Conservation (phyloP, 2,329 filamentous ascomycete species). For the Parafenestella ontariensis region DNA sequence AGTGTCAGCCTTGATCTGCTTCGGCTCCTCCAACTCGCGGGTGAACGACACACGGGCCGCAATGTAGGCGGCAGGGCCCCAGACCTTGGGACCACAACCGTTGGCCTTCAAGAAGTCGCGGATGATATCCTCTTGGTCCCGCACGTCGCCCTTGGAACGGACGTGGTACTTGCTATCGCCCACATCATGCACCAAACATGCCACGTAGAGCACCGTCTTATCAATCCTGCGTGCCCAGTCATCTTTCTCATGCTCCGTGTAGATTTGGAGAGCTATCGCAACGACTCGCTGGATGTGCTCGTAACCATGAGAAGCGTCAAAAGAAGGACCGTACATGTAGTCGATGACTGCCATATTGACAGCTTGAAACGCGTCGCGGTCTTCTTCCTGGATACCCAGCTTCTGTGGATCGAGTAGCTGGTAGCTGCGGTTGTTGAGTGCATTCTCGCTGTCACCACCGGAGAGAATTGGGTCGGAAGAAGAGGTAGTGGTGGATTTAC, state of each 20-base stretch:
- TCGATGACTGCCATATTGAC: slow-evolving; percentile 39
- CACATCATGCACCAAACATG: slow-evolving; percentile 70
- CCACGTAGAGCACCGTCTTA: slow-evolving; percentile 69
- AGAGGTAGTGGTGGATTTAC: not conserved
- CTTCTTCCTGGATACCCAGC: not conserved
- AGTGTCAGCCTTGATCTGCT: slow-evolving; percentile 62
- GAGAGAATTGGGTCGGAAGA: not conserved
- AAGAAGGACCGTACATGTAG: slow-evolving; percentile 71
- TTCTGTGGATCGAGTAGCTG: not conserved
- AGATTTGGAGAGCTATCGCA: slow-evolving; percentile 69
- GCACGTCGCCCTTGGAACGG: slow-evolving; percentile 2
- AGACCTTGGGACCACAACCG: slow-evolving; percentile 65
- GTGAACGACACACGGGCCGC: slow-evolving; percentile 80
- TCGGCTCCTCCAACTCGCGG: slow-evolving; percentile 70
- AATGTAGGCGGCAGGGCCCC: slow-evolving; percentile 71
- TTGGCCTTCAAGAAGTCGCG: slow-evolving; percentile 62
- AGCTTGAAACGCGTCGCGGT: not conserved
- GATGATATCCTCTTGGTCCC: slow-evolving; percentile 35
- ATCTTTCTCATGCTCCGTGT: slow-evolving; percentile 56
- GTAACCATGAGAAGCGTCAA: slow-evolving; percentile 86
- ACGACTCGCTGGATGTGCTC: slow-evolving; percentile 80
- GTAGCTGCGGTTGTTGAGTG: not conserved
- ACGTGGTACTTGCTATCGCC: slow-evolving; percentile 77
- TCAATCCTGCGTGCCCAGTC: slow-evolving; percentile 50
- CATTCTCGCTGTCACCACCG: not conserved